Percentiles rank a stretch among this genome's conserved stretches.
phyloP scores from a whole-genome alignment of 805 yeast species.

The Spathaspora girioi region DNA sequence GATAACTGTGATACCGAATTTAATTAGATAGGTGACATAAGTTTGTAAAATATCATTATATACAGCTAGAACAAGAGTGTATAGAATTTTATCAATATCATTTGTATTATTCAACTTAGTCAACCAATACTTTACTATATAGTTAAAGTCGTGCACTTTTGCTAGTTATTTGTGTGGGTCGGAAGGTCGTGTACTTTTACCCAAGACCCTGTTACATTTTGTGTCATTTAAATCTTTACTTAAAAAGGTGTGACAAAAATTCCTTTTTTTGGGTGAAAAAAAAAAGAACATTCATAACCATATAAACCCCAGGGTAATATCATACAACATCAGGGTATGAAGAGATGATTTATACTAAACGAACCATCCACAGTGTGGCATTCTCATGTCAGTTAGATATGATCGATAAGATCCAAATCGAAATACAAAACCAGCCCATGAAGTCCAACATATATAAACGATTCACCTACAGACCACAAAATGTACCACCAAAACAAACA shows the following conservation, averaged over 20 bases:
- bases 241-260: background rate
- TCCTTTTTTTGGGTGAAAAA: background rate
- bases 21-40: too few relatives aligned
- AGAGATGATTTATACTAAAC: slow-evolving; percentile 14
- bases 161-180: too few relatives aligned
- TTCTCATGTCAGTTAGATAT: slow-evolving; percentile 31
- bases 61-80: background rate
- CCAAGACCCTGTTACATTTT: too few relatives aligned
- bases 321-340: background rate
- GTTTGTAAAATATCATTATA: too few relatives aligned
- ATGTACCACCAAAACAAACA: background rate
- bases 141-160: too few relatives aligned
- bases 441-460: background rate
- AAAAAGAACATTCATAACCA: background rate
- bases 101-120: too few relatives aligned
- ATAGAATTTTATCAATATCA: background rate
- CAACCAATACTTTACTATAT: too few relatives aligned
- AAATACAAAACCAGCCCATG: slow-evolving; percentile 30
- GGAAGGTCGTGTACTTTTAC: background rate
- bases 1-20: too few relatives aligned
- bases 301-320: background rate
- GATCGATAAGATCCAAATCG: slow-evolving; percentile 29
- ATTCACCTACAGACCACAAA: background rate
- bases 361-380: slow-evolving; percentile 25
- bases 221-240: background rate